Evolutionary conservation across 169 alveolate genomes (phyloP).

Genomic region (Cryptosporidium felis): DNA sequence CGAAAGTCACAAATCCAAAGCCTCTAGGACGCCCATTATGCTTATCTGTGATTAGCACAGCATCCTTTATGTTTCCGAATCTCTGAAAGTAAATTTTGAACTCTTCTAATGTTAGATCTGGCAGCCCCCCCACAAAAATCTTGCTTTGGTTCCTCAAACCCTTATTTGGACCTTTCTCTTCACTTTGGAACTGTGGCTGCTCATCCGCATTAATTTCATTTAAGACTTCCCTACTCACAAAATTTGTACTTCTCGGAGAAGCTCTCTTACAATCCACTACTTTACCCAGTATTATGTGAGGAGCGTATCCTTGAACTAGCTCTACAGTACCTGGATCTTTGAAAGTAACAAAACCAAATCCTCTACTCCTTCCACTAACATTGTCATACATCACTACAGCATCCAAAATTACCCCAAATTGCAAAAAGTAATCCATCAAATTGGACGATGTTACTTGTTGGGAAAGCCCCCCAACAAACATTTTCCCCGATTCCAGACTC

Average conservation of each 20-base stretch:
- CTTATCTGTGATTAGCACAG: conserved; percentile 85
- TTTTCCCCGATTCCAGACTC: conserved; percentile 70
- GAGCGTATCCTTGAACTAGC: conserved; percentile 18
- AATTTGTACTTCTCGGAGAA: conserved; percentile 63
- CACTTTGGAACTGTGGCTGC: background rate
- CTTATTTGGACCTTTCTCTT: background rate
- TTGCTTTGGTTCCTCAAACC: conserved; percentile 69
- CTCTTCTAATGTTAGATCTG: conserved; percentile 80
- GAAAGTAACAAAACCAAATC: conserved; percentile 81
- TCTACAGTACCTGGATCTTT: conserved; percentile 68
- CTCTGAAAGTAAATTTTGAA: conserved; percentile 83
- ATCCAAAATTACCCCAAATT: conserved; percentile 76
- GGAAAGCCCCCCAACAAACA: conserved; percentile 78
- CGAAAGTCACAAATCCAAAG: conserved; percentile 89
- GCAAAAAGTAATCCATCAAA: conserved; percentile 72
- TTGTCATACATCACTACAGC: conserved; percentile 79
- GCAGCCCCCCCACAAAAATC: conserved; percentile 92
- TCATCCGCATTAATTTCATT: background rate
- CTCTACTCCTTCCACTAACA: conserved; percentile 79
- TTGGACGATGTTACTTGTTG: conserved; percentile 74
- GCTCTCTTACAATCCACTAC: conserved; percentile 78
- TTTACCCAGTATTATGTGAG: conserved; percentile 73
- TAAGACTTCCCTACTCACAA: background rate
- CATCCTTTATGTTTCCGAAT: conserved; percentile 87
- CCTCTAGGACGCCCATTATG: conserved; percentile 90